Evolutionary conservation across 805 yeast genomes (phyloP), one percentile per base, ranked within the genome.

Genomic region (Candida rishiriensis): DNA sequence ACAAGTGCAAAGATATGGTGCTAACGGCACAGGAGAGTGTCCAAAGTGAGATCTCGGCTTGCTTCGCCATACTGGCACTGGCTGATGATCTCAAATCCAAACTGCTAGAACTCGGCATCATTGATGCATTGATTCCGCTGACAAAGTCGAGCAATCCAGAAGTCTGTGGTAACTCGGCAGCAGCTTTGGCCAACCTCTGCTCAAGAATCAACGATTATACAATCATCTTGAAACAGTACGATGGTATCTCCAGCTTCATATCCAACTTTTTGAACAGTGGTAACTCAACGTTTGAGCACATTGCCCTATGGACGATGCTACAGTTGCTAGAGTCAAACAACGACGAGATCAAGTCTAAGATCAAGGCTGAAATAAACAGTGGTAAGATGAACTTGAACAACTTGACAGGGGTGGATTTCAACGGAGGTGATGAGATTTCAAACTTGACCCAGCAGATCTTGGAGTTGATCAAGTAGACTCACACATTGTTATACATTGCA

Each of bases 141-240:
- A 93, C 98, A 2, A 81, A 79, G 55, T 85, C 95, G 36, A 77
- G 77, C 44, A 89, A 89, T 62, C 85, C 89, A 47, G 99, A 95
- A 67, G 97, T 93, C 14, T 93, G 96, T 64, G 99, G 99, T 45
- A 93, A 93, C 66, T 86, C 96, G 2, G 99, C 98, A 13, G 99
- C 99, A 32, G 98, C 99, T 2, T 75, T 93, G 53, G 99, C 99
- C 29, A 93, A 93, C 61, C 71, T 93, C 55, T 88, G 97, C 54
- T 89, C 97, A 4, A 81, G 97, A 66, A 88, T 91, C 32, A 78
- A 78, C 55, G 90, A 88, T 55, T 90, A 90, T 65, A 76, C 81
- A 47, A 82, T 83, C 51, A 87, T 93, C 48, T 74, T 88, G 46
- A 76, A 79, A 43, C 76, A 82, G 52, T 93, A 97, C 95, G 89